Base-by-base conservation (phyloP, 208 protist genomes). In the Blastocrithidia nonstop region DNA sequence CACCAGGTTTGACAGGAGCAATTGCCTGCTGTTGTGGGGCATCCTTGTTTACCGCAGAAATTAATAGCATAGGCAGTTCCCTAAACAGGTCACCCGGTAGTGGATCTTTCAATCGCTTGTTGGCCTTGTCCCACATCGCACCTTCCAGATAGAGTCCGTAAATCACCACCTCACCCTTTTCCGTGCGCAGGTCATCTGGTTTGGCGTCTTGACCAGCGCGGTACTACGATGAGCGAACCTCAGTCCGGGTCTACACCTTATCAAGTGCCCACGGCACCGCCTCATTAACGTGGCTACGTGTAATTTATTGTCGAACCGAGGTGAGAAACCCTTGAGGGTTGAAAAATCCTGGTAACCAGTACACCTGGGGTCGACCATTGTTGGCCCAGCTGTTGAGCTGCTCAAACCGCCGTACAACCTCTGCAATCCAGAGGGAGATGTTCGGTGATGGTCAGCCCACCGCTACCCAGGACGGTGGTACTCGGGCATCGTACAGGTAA, bases 271-370 rank as follows among this genome's bases (percentile, higher is more conserved):
- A 98, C 45, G 74, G 73, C 37, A 89, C 66, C 11, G 86, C 52
- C 57, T 94, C 87, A 50, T 85, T 85, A 26, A 68, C 60, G 59
- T 95, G 84, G 37, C 83, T 87, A 27, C 90, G 75, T 1, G 87
- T 93, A 47, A 96, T 92, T 52, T 99, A 96, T 74, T 99, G 96
- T 25, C 95, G 85, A 47, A 98, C 88, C n/a, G 95, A 94, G 13
- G 97, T 99, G 27, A 99, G 75, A 71, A 99, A 98, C 32, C 96
- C 89, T 54, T 96, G 93, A 35, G 96, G 96, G 82, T 99, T 99
- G 80, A 98, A 98, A 74, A 99, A 98, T 39, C 96, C 96, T n/a
- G 91, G 82, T 9, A 98, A 66, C 96, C 96, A 98, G 71, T 93
- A 98, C 33, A 88, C 79, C 37, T 69, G 68, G 26, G 96, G 96